These are phyloP conservation scores for Neurospora crassa DNA, from an alignment of 2,329 filamentous ascomycete species.

Conservation along the genomic window DNA sequence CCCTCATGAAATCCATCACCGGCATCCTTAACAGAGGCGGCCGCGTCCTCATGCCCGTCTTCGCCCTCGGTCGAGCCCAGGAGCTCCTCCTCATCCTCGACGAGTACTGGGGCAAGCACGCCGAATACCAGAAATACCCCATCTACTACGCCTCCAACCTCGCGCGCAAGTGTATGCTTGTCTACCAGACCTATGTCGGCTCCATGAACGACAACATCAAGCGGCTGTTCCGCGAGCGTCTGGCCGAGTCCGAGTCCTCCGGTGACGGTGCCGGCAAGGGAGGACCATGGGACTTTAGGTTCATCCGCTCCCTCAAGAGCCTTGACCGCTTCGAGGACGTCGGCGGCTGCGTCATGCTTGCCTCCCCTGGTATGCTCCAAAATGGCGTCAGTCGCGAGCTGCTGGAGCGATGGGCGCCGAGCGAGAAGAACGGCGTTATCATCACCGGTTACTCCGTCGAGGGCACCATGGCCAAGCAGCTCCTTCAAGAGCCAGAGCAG, in stretches of 20 bases:
- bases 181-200: constrained; percentile 96
- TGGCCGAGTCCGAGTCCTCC: constrained; percentile 78
- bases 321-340: constrained; percentile 94
- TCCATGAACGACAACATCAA: constrained; percentile 99
- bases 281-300: constrained; percentile 94
- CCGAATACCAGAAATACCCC: constrained; percentile 79
- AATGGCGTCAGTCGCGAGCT: constrained; percentile 90
- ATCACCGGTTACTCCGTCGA: constrained; percentile 98
- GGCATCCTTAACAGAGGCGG: constrained; percentile 84
- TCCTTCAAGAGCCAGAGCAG: constrained; percentile 88
- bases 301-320: constrained; percentile 82
- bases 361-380: constrained; percentile 95
- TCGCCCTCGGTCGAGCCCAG: constrained; percentile 86
- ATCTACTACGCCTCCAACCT: constrained; percentile 98
- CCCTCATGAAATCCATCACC: constrained; percentile 92
- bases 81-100: constrained; percentile 91
- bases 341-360: constrained; percentile 92
- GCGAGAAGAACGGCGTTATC: constrained; percentile 93
- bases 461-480: constrained; percentile 94
- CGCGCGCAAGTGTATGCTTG: constrained; percentile 93
- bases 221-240: constrained; percentile 81
- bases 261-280: constrained; percentile 67
- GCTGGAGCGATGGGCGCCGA: constrained; percentile 91
- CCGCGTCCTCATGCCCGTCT: constrained; percentile 88
- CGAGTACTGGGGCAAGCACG: constrained; percentile 89